A percentile compares a stretch with the other conserved stretches of the same genome.
These are phyloP conservation scores for Pistacia integerrima DNA, from an alignment of 345 rosid species.

Conservation along the genomic window DNA sequence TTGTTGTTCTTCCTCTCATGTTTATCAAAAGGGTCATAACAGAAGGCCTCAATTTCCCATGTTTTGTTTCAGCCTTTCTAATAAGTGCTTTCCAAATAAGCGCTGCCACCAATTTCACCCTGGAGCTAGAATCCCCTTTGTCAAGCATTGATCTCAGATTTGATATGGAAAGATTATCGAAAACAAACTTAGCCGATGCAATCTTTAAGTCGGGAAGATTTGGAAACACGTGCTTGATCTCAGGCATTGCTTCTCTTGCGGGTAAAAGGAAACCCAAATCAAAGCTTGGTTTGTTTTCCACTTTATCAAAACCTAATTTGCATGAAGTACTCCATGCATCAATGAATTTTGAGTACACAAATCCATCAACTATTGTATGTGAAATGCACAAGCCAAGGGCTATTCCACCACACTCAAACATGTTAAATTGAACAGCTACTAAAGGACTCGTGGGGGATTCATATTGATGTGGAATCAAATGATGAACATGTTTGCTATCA, in stretches of 20 bases:
- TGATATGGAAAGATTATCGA: too few species aligned
- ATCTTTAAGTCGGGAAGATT: too few species aligned
- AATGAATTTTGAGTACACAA: constrained; percentile 8
- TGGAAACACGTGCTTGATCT: too few species aligned
- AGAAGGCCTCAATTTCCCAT: constrained; percentile 20
- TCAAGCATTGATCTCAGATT: too few species aligned
- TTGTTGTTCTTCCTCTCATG: constrained; percentile 11
- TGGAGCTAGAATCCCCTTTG: neutral
- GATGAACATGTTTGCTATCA: constrained; percentile 7
- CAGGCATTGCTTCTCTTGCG: neutral
- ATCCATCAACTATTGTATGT: constrained; percentile 28
- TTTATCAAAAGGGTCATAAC: constrained; percentile 10
- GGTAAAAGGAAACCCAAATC: neutral
- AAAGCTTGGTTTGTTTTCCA: neutral
- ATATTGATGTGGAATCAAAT: constrained; percentile 3
- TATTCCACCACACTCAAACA: constrained; percentile 25
- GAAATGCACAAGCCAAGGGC: constrained; percentile 21
- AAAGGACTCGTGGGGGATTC: constrained; percentile 28
- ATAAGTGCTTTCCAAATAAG: constrained; percentile 15
- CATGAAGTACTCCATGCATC: constrained; percentile 15
- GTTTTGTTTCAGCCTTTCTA: neutral
- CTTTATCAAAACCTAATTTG: neutral
- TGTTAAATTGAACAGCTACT: constrained; percentile 14
- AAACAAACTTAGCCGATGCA: too few species aligned
- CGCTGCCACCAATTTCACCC: constrained; percentile 8